phyloP scores from a whole-genome alignment of 306 rosid species.

The Rubus idaeus region DNA sequence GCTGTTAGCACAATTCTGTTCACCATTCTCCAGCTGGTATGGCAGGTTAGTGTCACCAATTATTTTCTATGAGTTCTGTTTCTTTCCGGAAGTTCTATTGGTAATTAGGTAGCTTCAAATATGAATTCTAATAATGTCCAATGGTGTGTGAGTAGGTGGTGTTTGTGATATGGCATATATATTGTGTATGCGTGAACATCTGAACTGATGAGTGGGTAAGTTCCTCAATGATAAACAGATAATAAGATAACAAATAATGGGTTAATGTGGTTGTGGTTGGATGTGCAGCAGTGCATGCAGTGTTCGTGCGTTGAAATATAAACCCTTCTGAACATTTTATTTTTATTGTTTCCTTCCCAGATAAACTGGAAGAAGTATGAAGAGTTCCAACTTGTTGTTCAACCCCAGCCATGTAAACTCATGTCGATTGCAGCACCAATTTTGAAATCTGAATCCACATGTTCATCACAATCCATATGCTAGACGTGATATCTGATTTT shows the following conservation, averaged over 20 bases:
- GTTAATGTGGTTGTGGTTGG: background rate
- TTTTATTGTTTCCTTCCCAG: constrained; percentile 7
- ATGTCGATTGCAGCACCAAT: background rate
- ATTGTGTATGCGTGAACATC: constrained; percentile 45
- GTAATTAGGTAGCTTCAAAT: background rate
- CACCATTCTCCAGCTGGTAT: constrained; percentile 37
- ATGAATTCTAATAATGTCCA: background rate
- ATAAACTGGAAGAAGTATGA: constrained; percentile 48
- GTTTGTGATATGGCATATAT: constrained; percentile 46
- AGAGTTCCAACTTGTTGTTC: constrained; percentile 38
- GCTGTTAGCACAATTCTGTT: constrained; percentile 42
- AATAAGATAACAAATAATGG: background rate
- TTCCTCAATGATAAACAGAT: background rate
- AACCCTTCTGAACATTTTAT: background rate
- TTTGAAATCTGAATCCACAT: background rate
- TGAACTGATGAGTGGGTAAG: constrained; percentile 63
- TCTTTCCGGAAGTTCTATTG: background rate
- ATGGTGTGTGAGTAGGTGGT: constrained; percentile 23
- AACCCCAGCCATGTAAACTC: constrained; percentile 33
- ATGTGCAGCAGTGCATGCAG: background rate
- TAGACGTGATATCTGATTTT: background rate
- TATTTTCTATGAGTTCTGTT: background rate
- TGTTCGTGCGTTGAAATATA: background rate
- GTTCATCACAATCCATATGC: background rate
- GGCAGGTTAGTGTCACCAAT: constrained; percentile 39